Evolutionary conservation across 2,329 filamentous ascomycete genomes (phyloP), one percentile per base, ranked within the genome.

Genomic region (Aspergillaceae sp.): DNA sequence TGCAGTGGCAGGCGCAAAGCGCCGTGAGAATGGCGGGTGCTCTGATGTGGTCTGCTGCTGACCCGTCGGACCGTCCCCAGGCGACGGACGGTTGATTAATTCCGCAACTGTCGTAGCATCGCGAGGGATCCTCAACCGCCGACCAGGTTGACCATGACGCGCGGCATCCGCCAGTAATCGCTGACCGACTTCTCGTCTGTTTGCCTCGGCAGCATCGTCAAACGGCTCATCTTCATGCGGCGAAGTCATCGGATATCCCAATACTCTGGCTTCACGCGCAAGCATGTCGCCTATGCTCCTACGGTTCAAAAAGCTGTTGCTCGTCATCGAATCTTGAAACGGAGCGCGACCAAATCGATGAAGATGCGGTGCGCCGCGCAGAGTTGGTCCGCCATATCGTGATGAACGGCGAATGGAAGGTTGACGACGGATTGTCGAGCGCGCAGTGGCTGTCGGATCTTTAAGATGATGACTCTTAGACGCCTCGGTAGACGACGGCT

Each of bases 401-500:
- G 57, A 57, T 19, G 56, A 52, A 36, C 62, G 61, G 37, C 62
- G 61, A 50, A 70, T 60, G 40, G 63, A 59, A 48, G 65, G 56
- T 51, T 74, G 71, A 48, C 79, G 75, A 49, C 79, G 75, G 56
- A 83, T 82, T 37, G 76, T 65, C 35, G 77, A 81, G 58, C 79
- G 76, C 46, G 73, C 66, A 46, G 69, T 60, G 41, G 76, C 76
- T 47, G 73, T 73, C 34, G 71, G 62, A 56, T 82, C 78, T 60
- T 79, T 80, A 51, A 68, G 59, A 44, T 68, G 61, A 48, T 69
- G 64, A 45, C 69, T 71, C 42, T 59, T 64, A 30, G 53, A 26
- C 27, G 64, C 61, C 46, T 70, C 67, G 48, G 71, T 65, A 41
- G 72, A 68, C 36, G 71, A 68, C 43, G 76, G 75, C 58, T 76